phyloP scores from a whole-genome alignment of 257 asterid genomes.

The Thymus quinquecostatus region DNA sequence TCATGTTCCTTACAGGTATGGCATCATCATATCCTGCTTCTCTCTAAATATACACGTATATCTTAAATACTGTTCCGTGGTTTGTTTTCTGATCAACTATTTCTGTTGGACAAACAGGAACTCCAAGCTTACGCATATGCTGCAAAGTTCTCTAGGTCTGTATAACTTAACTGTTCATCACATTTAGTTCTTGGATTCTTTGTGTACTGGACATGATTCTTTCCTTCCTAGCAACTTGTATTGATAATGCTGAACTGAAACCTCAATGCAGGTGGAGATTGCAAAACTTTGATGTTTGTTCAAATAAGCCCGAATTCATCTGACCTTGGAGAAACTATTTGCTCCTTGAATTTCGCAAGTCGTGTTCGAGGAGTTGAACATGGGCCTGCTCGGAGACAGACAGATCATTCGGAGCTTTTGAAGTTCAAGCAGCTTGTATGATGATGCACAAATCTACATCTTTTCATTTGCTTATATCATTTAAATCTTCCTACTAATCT shows the following conservation, averaged over 20 bases:
- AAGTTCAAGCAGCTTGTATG: constrained; percentile 89
- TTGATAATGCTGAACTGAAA: constrained; percentile 16
- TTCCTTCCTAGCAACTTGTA: not conserved
- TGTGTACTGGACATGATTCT: not conserved
- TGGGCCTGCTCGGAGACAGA: constrained; percentile 86
- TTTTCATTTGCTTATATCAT: not conserved
- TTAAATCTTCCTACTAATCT: constrained; percentile 27
- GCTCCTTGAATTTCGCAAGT: constrained; percentile 89
- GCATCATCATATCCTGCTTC: constrained; percentile 14
- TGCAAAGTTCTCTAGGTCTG: constrained; percentile 96
- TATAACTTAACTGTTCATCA: constrained; percentile 23
- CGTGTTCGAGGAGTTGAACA: constrained; percentile 95
- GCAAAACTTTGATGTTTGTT: constrained; percentile 61
- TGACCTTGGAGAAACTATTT: constrained; percentile 86
- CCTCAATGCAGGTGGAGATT: constrained; percentile 83
- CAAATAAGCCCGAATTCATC: constrained; percentile 61
- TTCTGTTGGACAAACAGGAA: constrained; percentile 62
- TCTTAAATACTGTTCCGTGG: constrained; percentile 6
- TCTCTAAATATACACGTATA: not conserved
- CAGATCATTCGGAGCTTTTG: constrained; percentile 65
- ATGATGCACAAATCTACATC: constrained; percentile 30
- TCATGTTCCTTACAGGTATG: constrained; percentile 75
- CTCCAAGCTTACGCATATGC: constrained; percentile 97
- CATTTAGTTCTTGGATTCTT: not conserved
- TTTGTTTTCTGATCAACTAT: constrained; percentile 25